These are phyloP conservation scores for Alternaria arborescens DNA, from an alignment of 2,329 filamentous ascomycete species.

Conservation along the genomic window DNA sequence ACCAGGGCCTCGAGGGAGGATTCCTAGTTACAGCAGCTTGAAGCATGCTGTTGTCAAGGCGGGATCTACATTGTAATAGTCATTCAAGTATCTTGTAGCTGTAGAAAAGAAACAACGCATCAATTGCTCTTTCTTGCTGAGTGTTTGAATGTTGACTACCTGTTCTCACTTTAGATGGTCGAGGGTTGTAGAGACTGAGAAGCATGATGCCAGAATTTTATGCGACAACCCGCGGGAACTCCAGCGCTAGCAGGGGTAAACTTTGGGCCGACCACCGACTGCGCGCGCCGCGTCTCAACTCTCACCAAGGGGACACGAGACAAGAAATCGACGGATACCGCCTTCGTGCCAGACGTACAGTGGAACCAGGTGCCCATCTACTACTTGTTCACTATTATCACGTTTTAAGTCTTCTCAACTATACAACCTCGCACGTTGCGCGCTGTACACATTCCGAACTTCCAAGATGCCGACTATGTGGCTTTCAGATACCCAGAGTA, in stretches of 20 bases:
- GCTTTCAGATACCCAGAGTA: slow-evolving; percentile 95
- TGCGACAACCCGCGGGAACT: slow-evolving; percentile 30
- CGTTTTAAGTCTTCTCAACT: not conserved
- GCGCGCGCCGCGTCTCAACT: slow-evolving; percentile 26
- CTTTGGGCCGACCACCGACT: slow-evolving; percentile 15
- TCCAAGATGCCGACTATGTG: slow-evolving; percentile 82
- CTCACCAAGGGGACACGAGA: slow-evolving; percentile 43
- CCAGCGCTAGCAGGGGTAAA: slow-evolving; percentile 35
- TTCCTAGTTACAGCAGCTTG: slow-evolving; percentile 66
- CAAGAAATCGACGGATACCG: slow-evolving; percentile 25
- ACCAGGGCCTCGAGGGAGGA: slow-evolving; percentile 78
- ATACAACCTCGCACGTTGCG: slow-evolving; percentile 13
- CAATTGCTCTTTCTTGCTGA: slow-evolving; percentile 12
- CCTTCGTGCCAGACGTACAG: slow-evolving; percentile 19
- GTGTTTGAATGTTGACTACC: not conserved
- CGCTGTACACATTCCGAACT: not conserved
- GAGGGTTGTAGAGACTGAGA: slow-evolving; percentile 2
- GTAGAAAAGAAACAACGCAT: slow-evolving; percentile 22
- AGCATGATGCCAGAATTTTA: slow-evolving; percentile 16
- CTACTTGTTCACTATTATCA: not conserved
- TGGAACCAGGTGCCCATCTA: slow-evolving; percentile 7
- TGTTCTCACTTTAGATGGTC: not conserved
- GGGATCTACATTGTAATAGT: slow-evolving; percentile 35
- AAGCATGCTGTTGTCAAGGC: slow-evolving; percentile 63
- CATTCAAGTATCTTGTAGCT: slow-evolving; percentile 7